phyloP scores from a whole-genome alignment of 345 rosid species.

The Acer yangbiense region DNA sequence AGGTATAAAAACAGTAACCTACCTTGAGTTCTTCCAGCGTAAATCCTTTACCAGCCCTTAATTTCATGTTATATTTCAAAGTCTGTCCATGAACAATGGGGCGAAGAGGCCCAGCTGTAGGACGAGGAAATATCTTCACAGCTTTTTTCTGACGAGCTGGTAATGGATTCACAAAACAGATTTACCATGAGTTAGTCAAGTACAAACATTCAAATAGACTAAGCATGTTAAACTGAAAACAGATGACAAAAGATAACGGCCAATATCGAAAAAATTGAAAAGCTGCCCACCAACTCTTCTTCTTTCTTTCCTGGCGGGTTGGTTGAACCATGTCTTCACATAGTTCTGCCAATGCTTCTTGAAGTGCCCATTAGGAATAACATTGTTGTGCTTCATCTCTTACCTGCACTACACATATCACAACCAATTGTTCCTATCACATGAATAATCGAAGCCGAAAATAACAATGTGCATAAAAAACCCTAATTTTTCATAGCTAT shows the following conservation, averaged over 20 bases:
- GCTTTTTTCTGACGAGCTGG: constrained; percentile 92
- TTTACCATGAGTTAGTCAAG: neutral
- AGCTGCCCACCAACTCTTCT: constrained; percentile 58
- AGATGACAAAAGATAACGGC: neutral
- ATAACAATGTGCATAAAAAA: no score
- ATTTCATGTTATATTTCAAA: constrained; percentile 83
- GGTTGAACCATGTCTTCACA: constrained; percentile 89
- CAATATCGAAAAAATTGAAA: neutral
- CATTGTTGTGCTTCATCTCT: constrained; percentile 81
- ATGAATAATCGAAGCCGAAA: no score
- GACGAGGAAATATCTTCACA: constrained; percentile 81
- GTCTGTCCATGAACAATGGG: constrained; percentile 90
- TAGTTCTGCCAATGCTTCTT: constrained; percentile 91
- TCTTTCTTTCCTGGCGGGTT: constrained; percentile 76
- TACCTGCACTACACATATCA: constrained; percentile 24
- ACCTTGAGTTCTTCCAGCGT: constrained; percentile 96
- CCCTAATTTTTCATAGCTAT: no score
- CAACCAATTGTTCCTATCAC: no score
- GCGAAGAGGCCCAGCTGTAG: constrained; percentile 82
- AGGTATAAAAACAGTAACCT: neutral
- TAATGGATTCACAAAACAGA: neutral
- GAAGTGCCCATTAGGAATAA: constrained; percentile 50
- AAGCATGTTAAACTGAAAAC: neutral
- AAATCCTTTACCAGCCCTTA: constrained; percentile 85
- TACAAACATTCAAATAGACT: neutral